Conservation (phyloP, 192 early-diverging fungal species). For the Backusella macrospora region DNA sequence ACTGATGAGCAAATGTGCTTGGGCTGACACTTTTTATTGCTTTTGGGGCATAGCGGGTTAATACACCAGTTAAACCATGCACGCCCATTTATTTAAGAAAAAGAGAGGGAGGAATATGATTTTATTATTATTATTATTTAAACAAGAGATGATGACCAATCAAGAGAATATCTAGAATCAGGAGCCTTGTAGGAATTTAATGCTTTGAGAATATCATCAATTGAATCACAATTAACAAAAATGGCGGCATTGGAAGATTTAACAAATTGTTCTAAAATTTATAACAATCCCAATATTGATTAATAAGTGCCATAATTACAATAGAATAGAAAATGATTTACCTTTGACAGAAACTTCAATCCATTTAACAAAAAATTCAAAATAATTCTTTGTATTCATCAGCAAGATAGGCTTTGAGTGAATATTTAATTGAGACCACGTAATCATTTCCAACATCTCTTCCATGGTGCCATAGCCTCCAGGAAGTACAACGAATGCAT, state of each 20-base stretch:
- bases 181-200: constrained; percentile 56
- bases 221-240: constrained; percentile 60
- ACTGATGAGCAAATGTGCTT: constrained; percentile 8
- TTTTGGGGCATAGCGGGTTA: constrained; percentile 35
- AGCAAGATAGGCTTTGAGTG: constrained; percentile 81
- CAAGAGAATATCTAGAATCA: constrained; percentile 47
- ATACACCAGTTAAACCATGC: constrained; percentile 28
- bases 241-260: constrained; percentile 48
- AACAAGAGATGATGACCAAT: constrained; percentile 45
- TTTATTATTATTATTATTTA: background rate
- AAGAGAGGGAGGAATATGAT: background rate
- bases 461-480: constrained; percentile 90
- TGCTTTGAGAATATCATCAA: constrained; percentile 58
- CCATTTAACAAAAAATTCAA: constrained; percentile 64
- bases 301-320: background rate
- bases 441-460: constrained; percentile 82
- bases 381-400: constrained; percentile 81
- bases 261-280: constrained; percentile 64
- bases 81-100: constrained; percentile 32
- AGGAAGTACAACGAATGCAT: constrained; percentile 83
- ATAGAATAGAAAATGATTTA: too few relatives aligned
- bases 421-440: constrained; percentile 80
- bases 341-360: constrained; percentile 63
- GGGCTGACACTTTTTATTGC: constrained; percentile 17
- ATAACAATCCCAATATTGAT: too few relatives aligned